Evolutionary conservation across 2,329 filamentous ascomycete species (phyloP).

Genomic region (Fusarium bulbicola): DNA sequence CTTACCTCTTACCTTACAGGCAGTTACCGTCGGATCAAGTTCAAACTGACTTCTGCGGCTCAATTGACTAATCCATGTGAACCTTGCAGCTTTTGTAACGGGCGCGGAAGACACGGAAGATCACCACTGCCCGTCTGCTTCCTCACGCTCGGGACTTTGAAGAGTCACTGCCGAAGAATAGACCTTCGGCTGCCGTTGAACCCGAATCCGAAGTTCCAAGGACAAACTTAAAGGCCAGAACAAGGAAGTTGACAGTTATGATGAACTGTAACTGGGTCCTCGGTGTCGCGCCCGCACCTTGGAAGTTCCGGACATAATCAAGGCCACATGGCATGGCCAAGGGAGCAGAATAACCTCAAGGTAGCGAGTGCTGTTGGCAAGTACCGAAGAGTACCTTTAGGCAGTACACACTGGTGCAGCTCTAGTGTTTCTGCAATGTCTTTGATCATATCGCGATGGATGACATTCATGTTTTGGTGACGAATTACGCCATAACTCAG

Average conservation of each 20-base stretch:
- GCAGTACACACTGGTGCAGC: neutral
- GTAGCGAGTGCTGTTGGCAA: neutral
- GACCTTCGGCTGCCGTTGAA: neutral
- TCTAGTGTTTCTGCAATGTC: neutral
- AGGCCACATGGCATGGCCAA: neutral
- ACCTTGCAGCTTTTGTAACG: neutral
- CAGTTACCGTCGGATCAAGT: neutral
- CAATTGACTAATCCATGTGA: neutral
- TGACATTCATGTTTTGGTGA: constrained; percentile 11
- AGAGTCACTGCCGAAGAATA: neutral
- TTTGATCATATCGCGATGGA: constrained; percentile 1
- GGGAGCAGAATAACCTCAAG: constrained; percentile 1
- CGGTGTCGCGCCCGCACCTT: neutral
- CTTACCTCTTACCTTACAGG: neutral
- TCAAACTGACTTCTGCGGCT: constrained; percentile 1
- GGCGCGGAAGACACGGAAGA: constrained; percentile 16
- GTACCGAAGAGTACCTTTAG: neutral
- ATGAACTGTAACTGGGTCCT: neutral
- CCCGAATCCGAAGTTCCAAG: constrained; percentile 9
- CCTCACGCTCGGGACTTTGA: neutral
- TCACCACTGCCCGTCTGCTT: neutral
- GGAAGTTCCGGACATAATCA: neutral
- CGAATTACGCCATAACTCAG: neutral
- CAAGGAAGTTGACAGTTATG: neutral
- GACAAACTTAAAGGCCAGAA: neutral